A percentile compares a stretch with the other conserved stretches of the same genome.
phyloP scores from a whole-genome alignment of 1,284 basidiomycete species.

The Anthracocystis panici-leucophaei region DNA sequence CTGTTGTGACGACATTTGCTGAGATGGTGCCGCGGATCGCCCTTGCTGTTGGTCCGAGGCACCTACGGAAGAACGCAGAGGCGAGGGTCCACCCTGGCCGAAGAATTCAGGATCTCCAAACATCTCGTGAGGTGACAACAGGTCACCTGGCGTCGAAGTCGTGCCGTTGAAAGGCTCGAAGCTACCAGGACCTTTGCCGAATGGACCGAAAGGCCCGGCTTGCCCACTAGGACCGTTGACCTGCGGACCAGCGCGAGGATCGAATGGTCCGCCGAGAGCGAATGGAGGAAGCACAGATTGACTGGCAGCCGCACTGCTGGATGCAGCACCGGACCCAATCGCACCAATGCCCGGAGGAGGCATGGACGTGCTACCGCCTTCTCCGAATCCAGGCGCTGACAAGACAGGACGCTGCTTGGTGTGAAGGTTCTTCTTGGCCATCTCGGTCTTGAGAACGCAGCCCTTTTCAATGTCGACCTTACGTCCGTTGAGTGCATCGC shows the following conservation, averaged over 20 bases:
- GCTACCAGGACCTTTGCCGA: constrained; percentile 21
- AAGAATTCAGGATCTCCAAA: constrained; percentile 45
- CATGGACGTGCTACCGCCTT: constrained; percentile 24
- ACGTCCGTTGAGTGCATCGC: constrained; percentile 88
- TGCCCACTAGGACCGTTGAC: constrained; percentile 27
- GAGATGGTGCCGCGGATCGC: constrained; percentile 8
- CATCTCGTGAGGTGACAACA: constrained; percentile 55
- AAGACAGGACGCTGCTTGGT: constrained; percentile 72
- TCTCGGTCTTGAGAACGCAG: constrained; percentile 93
- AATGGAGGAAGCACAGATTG: constrained; percentile 27
- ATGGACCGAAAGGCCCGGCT: constrained; percentile 25
- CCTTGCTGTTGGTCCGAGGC: constrained; percentile 10
- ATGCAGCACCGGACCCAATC: constrained; percentile 7
- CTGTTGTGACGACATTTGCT: constrained; percentile 15
- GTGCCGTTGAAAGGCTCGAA: constrained; percentile 47
- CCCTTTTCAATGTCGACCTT: constrained; percentile 95
- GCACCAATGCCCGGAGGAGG: constrained; percentile 12
- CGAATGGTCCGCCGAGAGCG: constrained; percentile 36
- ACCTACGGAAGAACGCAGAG: constrained; percentile 22
- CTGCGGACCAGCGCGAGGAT: constrained; percentile 38
- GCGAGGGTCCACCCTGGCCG: constrained; percentile 19
- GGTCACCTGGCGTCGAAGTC: constrained; percentile 25
- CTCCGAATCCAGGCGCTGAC: constrained; percentile 31
- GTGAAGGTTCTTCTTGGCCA: constrained; percentile 99
- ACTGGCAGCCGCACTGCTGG: constrained; percentile 7